phyloP scores from a whole-genome alignment of 73 alveolate species.

The Paramecium pentaurelia region DNA sequence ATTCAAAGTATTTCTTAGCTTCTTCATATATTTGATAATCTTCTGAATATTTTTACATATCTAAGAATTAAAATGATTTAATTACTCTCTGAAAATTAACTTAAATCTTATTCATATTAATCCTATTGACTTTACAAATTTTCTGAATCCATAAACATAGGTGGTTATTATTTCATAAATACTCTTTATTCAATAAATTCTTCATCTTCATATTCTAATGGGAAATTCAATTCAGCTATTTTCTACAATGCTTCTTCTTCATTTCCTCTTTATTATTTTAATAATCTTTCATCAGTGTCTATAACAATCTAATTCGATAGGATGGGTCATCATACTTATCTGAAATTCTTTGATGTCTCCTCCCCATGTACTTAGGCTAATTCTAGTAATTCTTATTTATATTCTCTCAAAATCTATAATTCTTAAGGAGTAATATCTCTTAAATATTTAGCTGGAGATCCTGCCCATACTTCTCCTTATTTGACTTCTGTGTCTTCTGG shows the following conservation, averaged over 20 bases:
- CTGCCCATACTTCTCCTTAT: slow-evolving; percentile 68
- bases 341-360: slow-evolving; percentile 69
- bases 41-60: neutral
- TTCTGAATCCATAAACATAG: slow-evolving; percentile 28
- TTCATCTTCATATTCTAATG: slow-evolving; percentile 57
- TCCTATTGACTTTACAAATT: neutral
- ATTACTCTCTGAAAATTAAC: slow-evolving; percentile 37
- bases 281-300: neutral
- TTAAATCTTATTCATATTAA: slow-evolving; percentile 56
- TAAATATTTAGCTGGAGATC: slow-evolving; percentile 75
- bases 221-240: slow-evolving; percentile 42
- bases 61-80: neutral
- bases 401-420: slow-evolving; percentile 69
- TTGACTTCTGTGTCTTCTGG: slow-evolving; percentile 58
- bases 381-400: slow-evolving; percentile 62
- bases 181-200: slow-evolving; percentile 59
- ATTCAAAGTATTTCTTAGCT: slow-evolving; percentile 52
- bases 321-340: slow-evolving; percentile 44
- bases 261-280: neutral
- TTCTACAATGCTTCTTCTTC: slow-evolving; percentile 16
- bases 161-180: slow-evolving; percentile 40
- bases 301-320: neutral
- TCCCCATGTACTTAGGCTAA: slow-evolving; percentile 71
- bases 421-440: slow-evolving; percentile 81
- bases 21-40: slow-evolving; percentile 38